Conservation (phyloP, 83 land plant species). For the Picea abies region DNA sequence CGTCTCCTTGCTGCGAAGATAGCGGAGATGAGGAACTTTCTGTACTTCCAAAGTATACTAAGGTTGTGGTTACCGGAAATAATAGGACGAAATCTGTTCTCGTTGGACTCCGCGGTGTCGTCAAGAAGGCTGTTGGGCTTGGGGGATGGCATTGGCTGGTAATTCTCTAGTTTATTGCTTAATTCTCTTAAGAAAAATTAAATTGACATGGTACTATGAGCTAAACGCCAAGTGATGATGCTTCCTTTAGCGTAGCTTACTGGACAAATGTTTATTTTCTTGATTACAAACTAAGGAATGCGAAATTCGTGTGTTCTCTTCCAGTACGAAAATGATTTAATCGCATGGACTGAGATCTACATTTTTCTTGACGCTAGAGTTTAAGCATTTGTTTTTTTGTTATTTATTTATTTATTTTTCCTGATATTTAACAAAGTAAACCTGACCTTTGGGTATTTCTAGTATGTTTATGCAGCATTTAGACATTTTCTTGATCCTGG, state of each 20-base stretch:
- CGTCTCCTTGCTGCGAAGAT: slow-evolving; percentile 36
- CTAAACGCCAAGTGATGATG: too few species aligned
- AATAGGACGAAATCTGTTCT: slow-evolving; percentile 71
- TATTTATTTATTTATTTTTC: too few species aligned
- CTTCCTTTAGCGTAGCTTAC: too few species aligned
- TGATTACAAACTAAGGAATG: too few species aligned
- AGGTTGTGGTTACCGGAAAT: slow-evolving; percentile 71
- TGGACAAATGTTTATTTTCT: too few species aligned
- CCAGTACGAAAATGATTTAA: neutral
- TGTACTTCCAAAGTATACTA: slow-evolving; percentile 62
- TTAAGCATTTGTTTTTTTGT: neutral
- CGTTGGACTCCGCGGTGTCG: slow-evolving; percentile 64
- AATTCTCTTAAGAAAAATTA: neutral
- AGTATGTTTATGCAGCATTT: neutral
- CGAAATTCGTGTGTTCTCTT: neutral
- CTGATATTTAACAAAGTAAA: neutral
- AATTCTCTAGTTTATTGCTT: slow-evolving; percentile 18
- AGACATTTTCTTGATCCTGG: neutral
- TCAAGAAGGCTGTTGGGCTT: slow-evolving; percentile 75
- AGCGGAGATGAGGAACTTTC: slow-evolving; percentile 75
- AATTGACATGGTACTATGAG: neutral
- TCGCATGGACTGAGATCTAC: neutral
- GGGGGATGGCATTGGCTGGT: slow-evolving; percentile 89
- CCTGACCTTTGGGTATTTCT: neutral
- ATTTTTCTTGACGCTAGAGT: neutral